A percentile compares a stretch with the other conserved stretches of the same genome.
These are phyloP conservation scores for Sphaerulina vaccinii DNA, from an alignment of 2,329 filamentous ascomycete genomes.

Conservation along the genomic window DNA sequence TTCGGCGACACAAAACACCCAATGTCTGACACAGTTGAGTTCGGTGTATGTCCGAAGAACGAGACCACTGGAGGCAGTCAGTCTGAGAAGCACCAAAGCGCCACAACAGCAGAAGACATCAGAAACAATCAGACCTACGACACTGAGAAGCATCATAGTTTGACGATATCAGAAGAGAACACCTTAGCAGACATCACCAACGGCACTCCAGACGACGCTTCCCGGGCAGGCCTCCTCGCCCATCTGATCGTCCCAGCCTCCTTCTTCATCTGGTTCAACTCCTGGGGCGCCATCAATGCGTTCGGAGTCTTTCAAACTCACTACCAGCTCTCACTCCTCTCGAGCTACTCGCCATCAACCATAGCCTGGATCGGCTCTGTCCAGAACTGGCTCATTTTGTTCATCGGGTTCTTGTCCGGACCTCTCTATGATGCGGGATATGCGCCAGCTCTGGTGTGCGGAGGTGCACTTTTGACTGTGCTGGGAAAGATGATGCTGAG, in stretches of 20 bases:
- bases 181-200: neutral
- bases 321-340: constrained; percentile 3
- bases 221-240: constrained; percentile 3
- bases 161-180: neutral
- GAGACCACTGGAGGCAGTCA: no score
- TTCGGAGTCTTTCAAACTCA: constrained; percentile 14
- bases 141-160: neutral
- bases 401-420: constrained; percentile 30
- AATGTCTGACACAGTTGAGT: no score
- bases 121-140: no score
- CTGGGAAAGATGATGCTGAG: constrained; percentile 17
- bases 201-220: neutral
- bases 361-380: constrained; percentile 25
- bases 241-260: constrained; percentile 3
- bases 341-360: neutral
- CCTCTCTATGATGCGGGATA: constrained; percentile 16
- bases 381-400: constrained; percentile 45
- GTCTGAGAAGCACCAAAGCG: no score
- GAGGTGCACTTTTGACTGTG: constrained; percentile 3
- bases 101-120: no score
- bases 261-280: constrained; percentile 9
- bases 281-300: constrained; percentile 6
- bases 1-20: no score
- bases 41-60: no score
- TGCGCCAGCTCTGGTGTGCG: constrained; percentile 1